Evolutionary conservation across 495 filamentous ascomycete species (phyloP).

Genomic region (Poronia punctata): DNA sequence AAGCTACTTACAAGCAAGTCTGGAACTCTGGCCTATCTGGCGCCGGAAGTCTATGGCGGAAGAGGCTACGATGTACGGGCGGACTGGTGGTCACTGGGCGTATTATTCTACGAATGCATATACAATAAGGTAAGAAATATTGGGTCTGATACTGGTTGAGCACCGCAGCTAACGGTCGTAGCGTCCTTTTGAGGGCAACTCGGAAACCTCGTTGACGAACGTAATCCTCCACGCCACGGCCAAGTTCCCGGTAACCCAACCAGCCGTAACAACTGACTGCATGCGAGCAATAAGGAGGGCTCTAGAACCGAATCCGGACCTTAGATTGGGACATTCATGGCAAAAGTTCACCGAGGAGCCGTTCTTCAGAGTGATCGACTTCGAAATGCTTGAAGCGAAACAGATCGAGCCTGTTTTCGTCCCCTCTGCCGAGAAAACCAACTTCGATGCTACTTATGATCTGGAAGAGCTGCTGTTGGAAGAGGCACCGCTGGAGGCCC

Average conservation of each 20-base stretch:
- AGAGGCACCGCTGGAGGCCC: slow-evolving; percentile 89
- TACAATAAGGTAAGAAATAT: slow-evolving; percentile 81
- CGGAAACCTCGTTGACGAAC: slow-evolving; percentile 68
- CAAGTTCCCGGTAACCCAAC: slow-evolving; percentile 81
- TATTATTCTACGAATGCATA: slow-evolving; percentile 97
- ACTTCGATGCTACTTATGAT: slow-evolving; percentile 98
- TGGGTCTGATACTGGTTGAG: background rate
- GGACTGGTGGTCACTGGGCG: slow-evolving; percentile 97
- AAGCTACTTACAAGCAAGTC: slow-evolving; percentile 90
- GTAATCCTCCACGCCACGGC: slow-evolving; percentile 78
- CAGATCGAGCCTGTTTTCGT: slow-evolving; percentile 86
- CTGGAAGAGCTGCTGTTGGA: slow-evolving; percentile 89
- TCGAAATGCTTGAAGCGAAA: slow-evolving; percentile 77
- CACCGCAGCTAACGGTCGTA: slow-evolving; percentile 24
- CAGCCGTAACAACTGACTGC: slow-evolving; percentile 78
- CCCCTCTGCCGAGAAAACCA: slow-evolving; percentile 94
- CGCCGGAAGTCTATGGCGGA: slow-evolving; percentile 90
- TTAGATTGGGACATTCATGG: slow-evolving; percentile 76
- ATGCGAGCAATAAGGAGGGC: slow-evolving; percentile 77
- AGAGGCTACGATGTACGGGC: slow-evolving; percentile 79
- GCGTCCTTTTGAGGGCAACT: slow-evolving; percentile 89
- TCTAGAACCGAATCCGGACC: slow-evolving; percentile 70
- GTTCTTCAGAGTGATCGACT: slow-evolving; percentile 86
- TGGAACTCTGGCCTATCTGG: slow-evolving; percentile 90
- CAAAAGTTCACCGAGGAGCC: slow-evolving; percentile 76